Evolutionary conservation across 1,284 basidiomycete genomes (phyloP).

Genomic region (Trametes pubescens): DNA sequence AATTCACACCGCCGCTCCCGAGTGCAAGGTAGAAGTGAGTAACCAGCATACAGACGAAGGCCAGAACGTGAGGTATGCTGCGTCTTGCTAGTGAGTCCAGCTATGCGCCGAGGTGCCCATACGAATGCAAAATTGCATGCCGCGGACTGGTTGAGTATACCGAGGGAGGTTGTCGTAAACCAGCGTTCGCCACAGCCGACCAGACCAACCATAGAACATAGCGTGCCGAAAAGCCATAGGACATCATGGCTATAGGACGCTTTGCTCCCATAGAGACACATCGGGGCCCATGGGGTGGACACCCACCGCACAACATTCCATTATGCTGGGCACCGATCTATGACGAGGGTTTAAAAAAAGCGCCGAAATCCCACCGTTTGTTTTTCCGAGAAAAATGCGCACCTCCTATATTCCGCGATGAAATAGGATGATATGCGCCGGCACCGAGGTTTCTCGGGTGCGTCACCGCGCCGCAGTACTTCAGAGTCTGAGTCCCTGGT

Average conservation of each 20-base stretch:
- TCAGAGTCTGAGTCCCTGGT: neutral
- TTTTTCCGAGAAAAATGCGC: neutral
- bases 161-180: too few relatives aligned
- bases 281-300: too few relatives aligned
- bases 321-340: neutral
- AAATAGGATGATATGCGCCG: neutral
- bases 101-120: too few relatives aligned
- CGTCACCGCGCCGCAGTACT: neutral
- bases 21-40: constrained; percentile 6
- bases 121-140: neutral
- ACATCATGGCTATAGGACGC: too few relatives aligned
- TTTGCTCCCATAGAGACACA: too few relatives aligned
- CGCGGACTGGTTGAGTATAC: neutral
- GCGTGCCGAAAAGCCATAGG: too few relatives aligned
- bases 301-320: neutral
- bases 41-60: neutral
- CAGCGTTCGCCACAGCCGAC: too few relatives aligned
- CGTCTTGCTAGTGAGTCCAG: too few relatives aligned
- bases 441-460: neutral
- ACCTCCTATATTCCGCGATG: neutral
- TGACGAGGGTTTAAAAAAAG: neutral
- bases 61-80: constrained; percentile 18
- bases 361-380: neutral
- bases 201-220: too few relatives aligned
- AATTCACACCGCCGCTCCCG: neutral